Evolutionary conservation across 352 stramenopile species (phyloP).

Genomic region (Globisporangium viniferum): DNA sequence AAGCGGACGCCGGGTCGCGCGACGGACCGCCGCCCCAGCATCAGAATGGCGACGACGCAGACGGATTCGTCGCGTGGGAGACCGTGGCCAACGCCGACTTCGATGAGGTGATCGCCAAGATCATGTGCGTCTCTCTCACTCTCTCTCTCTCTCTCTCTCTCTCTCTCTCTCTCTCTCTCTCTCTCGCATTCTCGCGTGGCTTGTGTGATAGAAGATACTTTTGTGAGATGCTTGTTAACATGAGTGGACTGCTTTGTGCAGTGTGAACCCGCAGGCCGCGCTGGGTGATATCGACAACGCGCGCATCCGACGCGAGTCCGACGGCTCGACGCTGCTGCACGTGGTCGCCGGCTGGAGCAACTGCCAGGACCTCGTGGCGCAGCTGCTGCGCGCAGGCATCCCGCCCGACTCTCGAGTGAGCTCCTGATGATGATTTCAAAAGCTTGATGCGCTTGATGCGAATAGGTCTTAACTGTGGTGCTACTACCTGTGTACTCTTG

Average conservation of each 20-base stretch:
- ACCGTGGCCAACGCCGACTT: slow-evolving; percentile 16
- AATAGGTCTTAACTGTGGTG: no score
- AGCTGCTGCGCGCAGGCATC: slow-evolving; percentile 40
- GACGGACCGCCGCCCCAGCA: no score
- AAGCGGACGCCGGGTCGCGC: not conserved
- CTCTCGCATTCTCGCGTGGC: not conserved
- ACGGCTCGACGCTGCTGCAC: slow-evolving; percentile 21
- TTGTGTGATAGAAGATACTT: not conserved
- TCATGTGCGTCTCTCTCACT: slow-evolving; percentile 20
- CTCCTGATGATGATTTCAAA: not conserved
- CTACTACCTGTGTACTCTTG: no score
- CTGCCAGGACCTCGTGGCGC: slow-evolving; percentile 33
- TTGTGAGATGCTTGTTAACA: not conserved
- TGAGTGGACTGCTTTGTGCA: not conserved
- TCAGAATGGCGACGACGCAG: not conserved
- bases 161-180: not conserved
- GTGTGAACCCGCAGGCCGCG: slow-evolving; percentile 16
- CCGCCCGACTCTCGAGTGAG: slow-evolving; percentile 32
- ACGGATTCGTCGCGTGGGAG: slow-evolving; percentile 4
- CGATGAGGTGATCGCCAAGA: slow-evolving; percentile 17
- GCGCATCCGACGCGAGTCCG: slow-evolving; percentile 14
- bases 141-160: not conserved
- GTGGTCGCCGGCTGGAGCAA: slow-evolving; percentile 18
- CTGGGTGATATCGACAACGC: slow-evolving; percentile 8
- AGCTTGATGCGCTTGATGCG: no score